Evolutionary conservation across 106 monocot species (phyloP), one percentile per base, ranked within the genome.

Genomic region (Acanthochlamys bracteata): DNA sequence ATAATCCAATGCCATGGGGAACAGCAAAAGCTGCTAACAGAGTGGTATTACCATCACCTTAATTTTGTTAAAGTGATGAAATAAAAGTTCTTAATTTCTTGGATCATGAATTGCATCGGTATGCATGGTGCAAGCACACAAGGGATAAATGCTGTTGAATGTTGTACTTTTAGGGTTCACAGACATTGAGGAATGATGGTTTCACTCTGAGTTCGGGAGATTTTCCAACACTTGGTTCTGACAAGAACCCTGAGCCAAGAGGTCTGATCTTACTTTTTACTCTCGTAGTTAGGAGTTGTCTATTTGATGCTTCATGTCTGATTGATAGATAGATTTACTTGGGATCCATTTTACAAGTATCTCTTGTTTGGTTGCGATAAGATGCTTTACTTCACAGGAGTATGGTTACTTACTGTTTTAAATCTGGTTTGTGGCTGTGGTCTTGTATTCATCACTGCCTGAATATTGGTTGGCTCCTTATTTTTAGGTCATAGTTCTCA

Each of bases 171-270:
- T 69, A 96, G 90, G 74, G 69, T 3, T n/a, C 54, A 56, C 25
- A 25, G 20, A 61, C 79, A 40, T 73, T 72, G 10, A 83, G 73
- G 59, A 68, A 22, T 41, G 75, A 74, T 60, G 68, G 60, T 21
- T 98, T 92, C 43, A 79, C 67, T 52, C 66, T 92, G 69, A 98
- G 73, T 70, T 86, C 91, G 59, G 92, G 92, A 58, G 96, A 98
- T 66, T 98, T 98, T 69, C 96, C 96, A 25, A 69, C 92, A 20
- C 87, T 98, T 55, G 88, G 92, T 16, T 73, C 91, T 60, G 86
- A 83, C 39, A 91, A 84, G 47, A 86, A 63, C 55, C 70, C 80
- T 23, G 92, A 85, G 19, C 52, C 55, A 20, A 55, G 55, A 55
- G 55, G 55, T 55, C 49, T 12, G 49, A 33, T 33, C 33, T 49